A percentile compares a stretch with the other conserved stretches of the same genome.
phyloP scores from a whole-genome alignment of 2,329 filamentous ascomycete genomes.

The Alternaria arborescens region DNA sequence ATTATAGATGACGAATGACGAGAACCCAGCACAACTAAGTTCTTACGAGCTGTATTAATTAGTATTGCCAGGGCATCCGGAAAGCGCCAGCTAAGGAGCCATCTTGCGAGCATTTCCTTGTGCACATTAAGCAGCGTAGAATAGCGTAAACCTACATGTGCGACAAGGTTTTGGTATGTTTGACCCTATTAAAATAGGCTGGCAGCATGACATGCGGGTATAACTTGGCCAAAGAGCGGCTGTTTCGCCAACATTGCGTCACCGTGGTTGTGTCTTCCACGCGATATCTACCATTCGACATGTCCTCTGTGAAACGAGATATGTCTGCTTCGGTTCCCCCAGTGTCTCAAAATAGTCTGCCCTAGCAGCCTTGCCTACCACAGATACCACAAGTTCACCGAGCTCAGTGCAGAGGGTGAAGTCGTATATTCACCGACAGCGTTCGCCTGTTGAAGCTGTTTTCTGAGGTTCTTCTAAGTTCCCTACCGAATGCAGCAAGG shows the following conservation, averaged over 20 bases:
- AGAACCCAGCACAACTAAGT: neutral
- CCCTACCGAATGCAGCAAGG: neutral
- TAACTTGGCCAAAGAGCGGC: neutral
- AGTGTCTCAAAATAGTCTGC: neutral
- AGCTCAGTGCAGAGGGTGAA: neutral
- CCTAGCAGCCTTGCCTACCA: neutral
- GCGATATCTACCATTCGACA: neutral
- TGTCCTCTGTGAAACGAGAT: neutral
- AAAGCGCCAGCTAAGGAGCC: neutral
- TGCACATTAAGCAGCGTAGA: neutral
- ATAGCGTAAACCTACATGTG: neutral
- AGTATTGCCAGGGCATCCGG: neutral
- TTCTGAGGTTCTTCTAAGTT: neutral
- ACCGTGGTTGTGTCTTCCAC: neutral
- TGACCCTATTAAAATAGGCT: neutral
- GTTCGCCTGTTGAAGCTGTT: neutral
- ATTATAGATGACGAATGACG: neutral
- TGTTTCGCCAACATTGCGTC: slow-evolving; percentile 4
- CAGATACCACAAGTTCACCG: neutral
- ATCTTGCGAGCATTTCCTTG: neutral
- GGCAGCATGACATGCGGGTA: neutral
- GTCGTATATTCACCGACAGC: neutral
- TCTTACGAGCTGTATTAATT: neutral
- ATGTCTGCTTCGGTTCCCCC: neutral
- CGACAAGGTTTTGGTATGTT: neutral